Conservation (phyloP, 306 rosid genomes). For the Quercus cerris region DNA sequence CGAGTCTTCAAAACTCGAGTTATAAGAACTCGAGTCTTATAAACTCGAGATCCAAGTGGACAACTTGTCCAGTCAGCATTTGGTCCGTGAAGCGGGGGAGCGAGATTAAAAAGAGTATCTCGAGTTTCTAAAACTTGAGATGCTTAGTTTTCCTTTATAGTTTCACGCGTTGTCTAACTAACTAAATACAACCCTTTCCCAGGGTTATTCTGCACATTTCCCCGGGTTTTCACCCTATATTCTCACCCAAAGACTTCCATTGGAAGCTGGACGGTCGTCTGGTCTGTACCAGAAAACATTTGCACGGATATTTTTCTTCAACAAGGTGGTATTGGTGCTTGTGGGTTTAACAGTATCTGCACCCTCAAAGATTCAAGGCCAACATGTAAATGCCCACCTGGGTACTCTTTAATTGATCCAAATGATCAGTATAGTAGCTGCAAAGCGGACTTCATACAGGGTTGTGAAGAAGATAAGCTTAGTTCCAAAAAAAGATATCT, state of each 20-base stretch:
- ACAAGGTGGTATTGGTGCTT: conserved; percentile 31
- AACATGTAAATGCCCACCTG: conserved; percentile 19
- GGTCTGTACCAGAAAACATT: conserved; percentile 6
- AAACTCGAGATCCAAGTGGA: too few species aligned
- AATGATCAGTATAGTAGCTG: conserved; percentile 21
- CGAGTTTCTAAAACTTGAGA: too few species aligned
- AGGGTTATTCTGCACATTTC: too few species aligned
- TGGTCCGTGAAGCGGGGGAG: too few species aligned
- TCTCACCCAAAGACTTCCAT: conserved; percentile 14
- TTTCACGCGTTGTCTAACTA: too few species aligned
- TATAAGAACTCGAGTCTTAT: too few species aligned
- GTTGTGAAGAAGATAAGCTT: conserved; percentile 24
- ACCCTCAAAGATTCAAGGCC: conserved; percentile 22
- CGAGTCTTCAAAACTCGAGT: too few species aligned
- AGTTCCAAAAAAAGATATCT: background rate
- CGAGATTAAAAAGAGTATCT: too few species aligned
- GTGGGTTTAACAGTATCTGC: conserved; percentile 40
- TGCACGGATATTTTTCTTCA: background rate
- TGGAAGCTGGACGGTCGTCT: background rate
- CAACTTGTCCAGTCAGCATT: too few species aligned
- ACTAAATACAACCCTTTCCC: too few species aligned
- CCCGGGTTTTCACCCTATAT: conserved; percentile 15
- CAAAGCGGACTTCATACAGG: conserved; percentile 17
- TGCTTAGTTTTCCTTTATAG: too few species aligned
- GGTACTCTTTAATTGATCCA: conserved; percentile 28